phyloP scores from a whole-genome alignment of 2,329 filamentous ascomycete species.

The Parascedosporium putredinis region DNA sequence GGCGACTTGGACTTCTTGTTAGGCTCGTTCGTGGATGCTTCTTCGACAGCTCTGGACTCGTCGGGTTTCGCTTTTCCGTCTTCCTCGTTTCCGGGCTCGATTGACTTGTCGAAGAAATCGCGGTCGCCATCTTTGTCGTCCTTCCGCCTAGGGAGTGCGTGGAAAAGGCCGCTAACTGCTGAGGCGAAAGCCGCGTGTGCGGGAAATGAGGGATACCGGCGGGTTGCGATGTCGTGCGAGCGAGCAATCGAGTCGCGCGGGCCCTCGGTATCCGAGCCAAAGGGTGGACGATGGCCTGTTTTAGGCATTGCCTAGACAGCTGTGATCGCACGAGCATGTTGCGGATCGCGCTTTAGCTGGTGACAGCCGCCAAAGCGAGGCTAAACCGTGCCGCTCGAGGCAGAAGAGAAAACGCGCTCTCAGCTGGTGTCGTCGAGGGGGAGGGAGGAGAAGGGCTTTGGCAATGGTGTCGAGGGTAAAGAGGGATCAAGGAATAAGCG shows the following conservation, averaged over 20 bases:
- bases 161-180: conserved; percentile 6
- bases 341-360: not conserved
- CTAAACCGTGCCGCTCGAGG: not conserved
- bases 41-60: conserved; percentile 23
- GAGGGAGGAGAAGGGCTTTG: not conserved
- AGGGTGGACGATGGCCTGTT: conserved; percentile 1
- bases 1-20: conserved; percentile 23
- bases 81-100: conserved; percentile 41
- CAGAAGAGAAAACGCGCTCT: not conserved
- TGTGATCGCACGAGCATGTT: conserved; percentile 7
- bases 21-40: conserved; percentile 31
- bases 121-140: conserved; percentile 26
- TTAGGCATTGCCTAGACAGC: conserved; percentile 5
- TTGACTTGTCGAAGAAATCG: conserved; percentile 37
- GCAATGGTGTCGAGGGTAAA: not conserved
- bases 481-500: not conserved
- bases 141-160: conserved; percentile 8
- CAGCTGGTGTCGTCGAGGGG: not conserved
- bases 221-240: not conserved
- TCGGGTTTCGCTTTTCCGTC: conserved; percentile 9
- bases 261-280: not conserved
- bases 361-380: conserved; percentile 3
- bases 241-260: conserved; percentile 1
- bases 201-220: not conserved
- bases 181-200: not conserved